Evolutionary conservation across 306 rosid genomes (phyloP).

Genomic region (Begonia fuchsioides): DNA sequence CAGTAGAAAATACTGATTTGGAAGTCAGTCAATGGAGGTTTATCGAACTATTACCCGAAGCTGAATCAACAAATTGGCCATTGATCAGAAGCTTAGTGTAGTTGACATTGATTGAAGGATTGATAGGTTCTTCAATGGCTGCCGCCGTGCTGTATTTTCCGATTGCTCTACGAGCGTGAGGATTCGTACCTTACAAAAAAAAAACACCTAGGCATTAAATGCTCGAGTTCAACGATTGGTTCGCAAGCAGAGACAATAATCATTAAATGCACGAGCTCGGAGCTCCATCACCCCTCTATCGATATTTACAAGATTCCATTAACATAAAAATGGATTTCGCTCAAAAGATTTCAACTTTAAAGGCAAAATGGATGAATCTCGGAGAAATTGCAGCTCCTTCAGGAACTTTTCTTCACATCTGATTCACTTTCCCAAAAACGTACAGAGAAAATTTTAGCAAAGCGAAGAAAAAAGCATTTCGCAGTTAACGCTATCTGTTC

Average conservation of each 20-base stretch:
- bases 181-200: constrained; percentile 14
- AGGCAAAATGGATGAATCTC: too few relatives aligned
- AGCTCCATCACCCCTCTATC: not conserved
- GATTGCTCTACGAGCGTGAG: constrained; percentile 17
- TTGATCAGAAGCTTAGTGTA: constrained; percentile 52
- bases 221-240: not conserved
- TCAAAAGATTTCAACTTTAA: too few relatives aligned
- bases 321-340: not conserved
- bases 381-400: too few relatives aligned
- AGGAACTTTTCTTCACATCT: too few relatives aligned
- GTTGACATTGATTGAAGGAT: constrained; percentile 35
- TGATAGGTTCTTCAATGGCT: constrained; percentile 46
- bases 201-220: not conserved
- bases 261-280: not conserved
- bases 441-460: not conserved
- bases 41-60: constrained; percentile 44
- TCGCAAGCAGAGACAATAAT: not conserved
- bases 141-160: constrained; percentile 45
- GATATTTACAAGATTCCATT: not conserved
- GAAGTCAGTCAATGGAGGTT: not conserved
- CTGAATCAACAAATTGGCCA: constrained; percentile 75
- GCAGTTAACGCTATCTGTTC: too few relatives aligned
- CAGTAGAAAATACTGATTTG: not conserved
- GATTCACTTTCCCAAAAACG: too few relatives aligned
- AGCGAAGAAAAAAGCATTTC: too few relatives aligned